Percentiles rank a stretch among this genome's conserved stretches.
Conservation (phyloP, 1,284 basidiomycete species). For the Earliella scabrosa region DNA sequence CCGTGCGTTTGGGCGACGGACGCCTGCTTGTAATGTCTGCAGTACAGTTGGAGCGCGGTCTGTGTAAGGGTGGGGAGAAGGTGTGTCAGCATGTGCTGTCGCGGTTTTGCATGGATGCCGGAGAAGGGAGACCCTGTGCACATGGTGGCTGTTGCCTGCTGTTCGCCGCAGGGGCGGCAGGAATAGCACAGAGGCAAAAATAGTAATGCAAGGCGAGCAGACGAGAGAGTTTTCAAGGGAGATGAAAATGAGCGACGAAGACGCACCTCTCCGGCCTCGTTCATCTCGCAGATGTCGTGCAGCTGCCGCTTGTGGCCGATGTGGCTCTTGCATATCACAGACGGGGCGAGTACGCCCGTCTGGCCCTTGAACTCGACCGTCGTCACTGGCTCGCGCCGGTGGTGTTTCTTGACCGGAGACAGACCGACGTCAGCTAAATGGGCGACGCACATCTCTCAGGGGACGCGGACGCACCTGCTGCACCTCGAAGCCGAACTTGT, state of each 20-base stretch:
- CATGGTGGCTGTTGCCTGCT: neutral
- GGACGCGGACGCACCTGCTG: constrained; percentile 74
- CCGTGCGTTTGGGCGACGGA: constrained; percentile 73
- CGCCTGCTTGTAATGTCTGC: constrained; percentile 82
- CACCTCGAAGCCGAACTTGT: constrained; percentile 91
- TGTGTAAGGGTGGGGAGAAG: constrained; percentile 33
- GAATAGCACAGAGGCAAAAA: too few species aligned
- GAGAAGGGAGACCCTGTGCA: neutral
- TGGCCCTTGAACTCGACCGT: constrained; percentile 87
- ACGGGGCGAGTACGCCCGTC: constrained; percentile 80
- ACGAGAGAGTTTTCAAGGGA: too few species aligned
- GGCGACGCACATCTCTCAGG: too few species aligned
- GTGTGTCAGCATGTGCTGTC: neutral
- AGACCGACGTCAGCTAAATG: too few species aligned
- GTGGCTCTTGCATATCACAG: constrained; percentile 86
- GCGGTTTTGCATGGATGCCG: neutral
- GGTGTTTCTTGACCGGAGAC: constrained; percentile 73
- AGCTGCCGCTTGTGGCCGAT: constrained; percentile 67
- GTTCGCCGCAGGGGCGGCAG: too few species aligned
- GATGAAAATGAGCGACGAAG: neutral
- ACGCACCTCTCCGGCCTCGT: constrained; percentile 78
- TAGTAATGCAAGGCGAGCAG: too few species aligned
- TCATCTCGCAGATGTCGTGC: constrained; percentile 84
- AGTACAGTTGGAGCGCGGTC: constrained; percentile 89
- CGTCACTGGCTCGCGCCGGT: constrained; percentile 64